These are phyloP conservation scores for Xylaria sp. DNA, from an alignment of 2,329 filamentous ascomycete genomes.

Conservation along the genomic window DNA sequence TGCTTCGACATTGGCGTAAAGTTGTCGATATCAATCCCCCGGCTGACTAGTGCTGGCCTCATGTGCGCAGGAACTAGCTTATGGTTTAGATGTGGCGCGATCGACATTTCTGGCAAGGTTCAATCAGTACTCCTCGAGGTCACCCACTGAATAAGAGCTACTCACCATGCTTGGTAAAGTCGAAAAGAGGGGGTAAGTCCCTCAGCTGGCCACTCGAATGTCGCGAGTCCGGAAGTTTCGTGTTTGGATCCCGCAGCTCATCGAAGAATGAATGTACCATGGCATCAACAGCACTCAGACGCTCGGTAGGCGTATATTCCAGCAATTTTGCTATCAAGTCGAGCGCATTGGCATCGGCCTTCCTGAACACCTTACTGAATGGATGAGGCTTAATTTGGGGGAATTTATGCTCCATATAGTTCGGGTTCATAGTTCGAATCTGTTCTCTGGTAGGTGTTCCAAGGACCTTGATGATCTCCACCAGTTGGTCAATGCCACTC, in stretches of 20 bases:
- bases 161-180: conserved; percentile 94
- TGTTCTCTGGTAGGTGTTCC: conserved; percentile 97
- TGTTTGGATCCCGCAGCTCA: conserved; percentile 90
- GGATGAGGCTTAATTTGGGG: conserved; percentile 99
- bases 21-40: conserved; percentile 91
- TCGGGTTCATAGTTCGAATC: conserved; percentile 99
- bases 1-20: conserved; percentile 91
- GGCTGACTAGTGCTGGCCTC: conserved; percentile 76
- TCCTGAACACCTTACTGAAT: conserved; percentile 99
- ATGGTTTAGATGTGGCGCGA: conserved; percentile 86
- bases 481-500: conserved; percentile 97
- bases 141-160: background rate
- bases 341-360: conserved; percentile 91
- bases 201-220: conserved; percentile 82
- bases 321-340: conserved; percentile 93
- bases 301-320: conserved; percentile 97
- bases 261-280: conserved; percentile 99
- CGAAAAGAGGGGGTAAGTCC: conserved; percentile 88
- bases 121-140: conserved; percentile 39
- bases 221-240: conserved; percentile 91
- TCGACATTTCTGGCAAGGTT: conserved; percentile 83
- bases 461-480: conserved; percentile 99
- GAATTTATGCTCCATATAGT: conserved; percentile 99
- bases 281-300: conserved; percentile 90
- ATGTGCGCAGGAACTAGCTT: conserved; percentile 89